phyloP scores from a whole-genome alignment of 2,329 filamentous ascomycete genomes.

The Penicillium freii region DNA sequence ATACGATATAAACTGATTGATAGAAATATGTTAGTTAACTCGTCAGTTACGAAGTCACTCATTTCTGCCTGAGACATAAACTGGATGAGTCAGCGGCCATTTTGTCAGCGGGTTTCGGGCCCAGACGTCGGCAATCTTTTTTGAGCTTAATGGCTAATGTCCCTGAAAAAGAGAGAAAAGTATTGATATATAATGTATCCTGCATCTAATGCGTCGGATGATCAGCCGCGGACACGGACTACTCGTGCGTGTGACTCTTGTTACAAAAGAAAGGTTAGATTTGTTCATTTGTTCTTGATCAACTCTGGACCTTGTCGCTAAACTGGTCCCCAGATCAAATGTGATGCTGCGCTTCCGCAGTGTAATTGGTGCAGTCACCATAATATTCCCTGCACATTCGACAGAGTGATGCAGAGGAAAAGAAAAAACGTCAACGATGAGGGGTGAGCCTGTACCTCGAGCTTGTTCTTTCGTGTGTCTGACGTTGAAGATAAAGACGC shows the following conservation, averaged over 20 bases:
- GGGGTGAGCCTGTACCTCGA: conserved; percentile 17
- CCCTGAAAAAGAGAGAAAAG: not conserved
- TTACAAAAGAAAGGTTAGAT: conserved; percentile 50
- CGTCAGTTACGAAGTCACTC: too few relatives aligned
- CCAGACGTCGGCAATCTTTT: not conserved
- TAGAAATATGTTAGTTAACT: not conserved
- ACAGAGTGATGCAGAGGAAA: conserved; percentile 29
- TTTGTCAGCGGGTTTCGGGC: conserved; percentile 2
- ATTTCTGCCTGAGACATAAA: not conserved
- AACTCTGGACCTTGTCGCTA: not conserved
- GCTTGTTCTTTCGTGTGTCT: not conserved
- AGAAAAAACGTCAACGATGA: conserved; percentile 28
- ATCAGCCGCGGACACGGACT: conserved; percentile 29
- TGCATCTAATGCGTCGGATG: conserved; percentile 14
- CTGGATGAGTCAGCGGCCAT: not conserved
- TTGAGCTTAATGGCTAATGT: not conserved
- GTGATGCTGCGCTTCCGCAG: conserved; percentile 44
- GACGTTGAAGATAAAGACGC: conserved; percentile 17
- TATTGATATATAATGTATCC: conserved; percentile 14
- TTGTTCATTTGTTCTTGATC: not conserved
- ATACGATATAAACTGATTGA: not conserved
- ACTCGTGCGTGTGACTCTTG: conserved; percentile 51
- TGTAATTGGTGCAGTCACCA: conserved; percentile 56
- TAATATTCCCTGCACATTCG: conserved; percentile 49
- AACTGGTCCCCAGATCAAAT: conserved; percentile 49